Conservation (phyloP, 345 rosid species). For the Populus alba region DNA sequence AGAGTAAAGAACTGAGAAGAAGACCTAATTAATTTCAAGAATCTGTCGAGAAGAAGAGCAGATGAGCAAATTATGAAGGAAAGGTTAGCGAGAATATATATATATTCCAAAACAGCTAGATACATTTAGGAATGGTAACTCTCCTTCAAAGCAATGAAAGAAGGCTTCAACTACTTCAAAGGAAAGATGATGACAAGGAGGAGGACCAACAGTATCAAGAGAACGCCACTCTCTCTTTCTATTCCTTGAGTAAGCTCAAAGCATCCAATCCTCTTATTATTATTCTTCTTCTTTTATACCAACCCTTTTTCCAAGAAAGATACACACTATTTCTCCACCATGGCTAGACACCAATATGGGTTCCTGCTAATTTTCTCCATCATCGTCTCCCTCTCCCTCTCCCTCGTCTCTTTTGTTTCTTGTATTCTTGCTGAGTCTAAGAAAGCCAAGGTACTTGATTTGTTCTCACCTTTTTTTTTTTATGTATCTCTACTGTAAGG, state of each 20-base stretch:
- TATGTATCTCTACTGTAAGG: neutral
- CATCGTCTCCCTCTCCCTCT: constrained; percentile 47
- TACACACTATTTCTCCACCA: neutral
- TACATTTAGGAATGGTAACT: constrained; percentile 18
- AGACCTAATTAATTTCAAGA: too few relatives aligned
- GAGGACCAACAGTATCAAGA: neutral
- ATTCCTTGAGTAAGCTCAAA: constrained; percentile 31
- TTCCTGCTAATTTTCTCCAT: constrained; percentile 15
- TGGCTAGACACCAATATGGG: constrained; percentile 31
- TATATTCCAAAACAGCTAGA: too few relatives aligned
- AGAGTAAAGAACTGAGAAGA: too few relatives aligned
- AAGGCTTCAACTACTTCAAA: constrained; percentile 22
- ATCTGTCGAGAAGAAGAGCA: too few relatives aligned
- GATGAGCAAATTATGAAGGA: too few relatives aligned
- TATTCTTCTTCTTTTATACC: neutral
- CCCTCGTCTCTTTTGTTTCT: constrained; percentile 45
- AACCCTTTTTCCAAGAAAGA: neutral
- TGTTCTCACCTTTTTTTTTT: neutral
- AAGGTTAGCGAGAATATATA: neutral
- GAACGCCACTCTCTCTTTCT: constrained; percentile 7
- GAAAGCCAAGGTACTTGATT: constrained; percentile 50
- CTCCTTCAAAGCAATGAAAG: constrained; percentile 35
- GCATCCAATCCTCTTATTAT: constrained; percentile 4
- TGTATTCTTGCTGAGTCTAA: constrained; percentile 64
- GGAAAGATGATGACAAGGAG: neutral